phyloP scores from a whole-genome alignment of 352 stramenopile genomes.

The Peronospora tabacina region DNA sequence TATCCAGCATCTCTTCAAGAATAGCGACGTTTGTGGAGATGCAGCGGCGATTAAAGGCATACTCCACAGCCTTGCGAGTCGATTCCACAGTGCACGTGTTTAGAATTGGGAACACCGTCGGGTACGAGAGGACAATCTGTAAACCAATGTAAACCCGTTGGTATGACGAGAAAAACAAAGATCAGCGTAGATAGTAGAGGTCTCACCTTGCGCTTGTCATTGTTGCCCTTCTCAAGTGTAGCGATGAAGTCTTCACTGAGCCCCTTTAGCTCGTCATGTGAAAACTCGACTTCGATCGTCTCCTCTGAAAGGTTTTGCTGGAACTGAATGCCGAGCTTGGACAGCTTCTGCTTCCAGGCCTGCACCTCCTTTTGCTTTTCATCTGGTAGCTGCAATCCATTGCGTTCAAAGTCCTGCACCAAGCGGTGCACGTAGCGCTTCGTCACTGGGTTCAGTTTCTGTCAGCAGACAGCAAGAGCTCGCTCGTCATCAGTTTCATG shows the following conservation, averaged over 20 bases:
- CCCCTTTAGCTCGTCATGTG: constrained; percentile 63
- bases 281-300: constrained; percentile 77
- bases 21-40: constrained; percentile 78
- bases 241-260: constrained; percentile 73
- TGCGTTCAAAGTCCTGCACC: constrained; percentile 81
- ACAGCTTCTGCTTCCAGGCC: constrained; percentile 79
- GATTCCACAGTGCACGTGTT: constrained; percentile 78
- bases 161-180: constrained; percentile 1
- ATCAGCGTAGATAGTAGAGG: background rate
- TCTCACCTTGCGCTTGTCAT: constrained; percentile 77
- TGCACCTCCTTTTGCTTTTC: constrained; percentile 68
- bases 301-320: constrained; percentile 83
- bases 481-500: background rate
- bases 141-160: constrained; percentile 4
- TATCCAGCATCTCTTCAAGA: constrained; percentile 73
- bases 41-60: constrained; percentile 78
- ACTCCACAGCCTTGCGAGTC: constrained; percentile 73
- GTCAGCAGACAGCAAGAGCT: constrained; percentile 1
- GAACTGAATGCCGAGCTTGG: constrained; percentile 76
- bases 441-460: constrained; percentile 49
- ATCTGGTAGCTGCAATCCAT: constrained; percentile 64
- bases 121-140: constrained; percentile 80
- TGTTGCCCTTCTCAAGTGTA: constrained; percentile 53
- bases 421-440: constrained; percentile 73
- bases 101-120: constrained; percentile 85